phyloP scores from a whole-genome alignment of 176 grass and related monocot species.

The Ensete ventricosum region DNA sequence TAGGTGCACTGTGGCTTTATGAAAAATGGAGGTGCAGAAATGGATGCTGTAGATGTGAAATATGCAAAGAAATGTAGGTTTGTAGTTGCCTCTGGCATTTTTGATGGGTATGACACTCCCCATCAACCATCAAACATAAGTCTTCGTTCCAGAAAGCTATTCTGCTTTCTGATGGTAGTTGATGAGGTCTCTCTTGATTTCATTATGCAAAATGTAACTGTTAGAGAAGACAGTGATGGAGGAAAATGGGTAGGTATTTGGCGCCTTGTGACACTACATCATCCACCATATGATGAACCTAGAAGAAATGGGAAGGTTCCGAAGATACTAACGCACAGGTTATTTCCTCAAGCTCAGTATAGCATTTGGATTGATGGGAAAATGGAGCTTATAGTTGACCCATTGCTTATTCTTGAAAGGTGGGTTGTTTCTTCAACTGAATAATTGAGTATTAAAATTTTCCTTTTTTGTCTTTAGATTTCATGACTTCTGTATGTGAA shows the following conservation, averaged over 20 bases:
- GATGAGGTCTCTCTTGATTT: constrained; percentile 90
- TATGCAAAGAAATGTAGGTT: constrained; percentile 80
- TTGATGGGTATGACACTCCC: constrained; percentile 93
- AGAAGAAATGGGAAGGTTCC: constrained; percentile 98
- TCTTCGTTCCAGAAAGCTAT: constrained; percentile 65
- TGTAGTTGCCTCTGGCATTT: constrained; percentile 96
- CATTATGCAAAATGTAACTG: constrained; percentile 65
- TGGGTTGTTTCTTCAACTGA: constrained; percentile 11
- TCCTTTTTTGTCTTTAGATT: not conserved
- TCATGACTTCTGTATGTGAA: too few species aligned
- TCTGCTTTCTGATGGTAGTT: constrained; percentile 97
- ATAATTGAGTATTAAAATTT: not conserved
- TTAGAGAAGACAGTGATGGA: constrained; percentile 54
- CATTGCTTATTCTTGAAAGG: constrained; percentile 94
- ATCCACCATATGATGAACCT: constrained; percentile 84
- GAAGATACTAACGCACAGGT: constrained; percentile 83
- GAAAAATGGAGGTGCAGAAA: constrained; percentile 75
- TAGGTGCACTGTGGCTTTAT: constrained; percentile 97
- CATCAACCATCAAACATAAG: constrained; percentile 92
- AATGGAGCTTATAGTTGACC: constrained; percentile 99
- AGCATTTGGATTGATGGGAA: constrained; percentile 99
- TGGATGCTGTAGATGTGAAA: constrained; percentile 63
- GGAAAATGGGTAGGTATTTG: constrained; percentile 97
- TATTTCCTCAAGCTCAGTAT: constrained; percentile 91
- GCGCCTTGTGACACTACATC: constrained; percentile 58